Conservation (phyloP, 805 yeast genomes). For the Pichia exigua region DNA sequence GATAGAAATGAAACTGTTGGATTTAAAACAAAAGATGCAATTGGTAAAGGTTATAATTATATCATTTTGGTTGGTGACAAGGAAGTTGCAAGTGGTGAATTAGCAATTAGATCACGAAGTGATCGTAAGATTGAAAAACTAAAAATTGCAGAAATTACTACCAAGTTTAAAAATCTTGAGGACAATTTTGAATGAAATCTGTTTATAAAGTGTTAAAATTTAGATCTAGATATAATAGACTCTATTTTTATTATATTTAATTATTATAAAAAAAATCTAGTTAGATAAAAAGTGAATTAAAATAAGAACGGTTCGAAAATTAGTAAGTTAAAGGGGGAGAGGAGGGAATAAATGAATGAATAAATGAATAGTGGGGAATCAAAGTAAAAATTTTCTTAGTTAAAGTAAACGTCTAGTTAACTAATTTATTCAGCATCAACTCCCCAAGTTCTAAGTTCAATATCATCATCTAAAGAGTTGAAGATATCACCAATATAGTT, state of each 20-base stretch:
- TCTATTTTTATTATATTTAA: neutral
- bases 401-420: neutral
- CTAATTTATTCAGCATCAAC: slow-evolving; percentile 10
- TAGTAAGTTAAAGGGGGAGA: neutral
- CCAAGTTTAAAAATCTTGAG: slow-evolving; percentile 50
- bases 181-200: slow-evolving; percentile 31
- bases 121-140: slow-evolving; percentile 38
- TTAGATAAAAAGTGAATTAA: neutral
- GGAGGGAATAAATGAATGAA: too few species aligned
- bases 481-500: slow-evolving; percentile 58
- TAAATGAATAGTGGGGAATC: neutral
- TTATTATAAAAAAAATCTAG: neutral
- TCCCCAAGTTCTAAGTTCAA: slow-evolving; percentile 16
- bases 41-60: slow-evolving; percentile 65
- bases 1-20: slow-evolving; percentile 72
- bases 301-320: neutral
- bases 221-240: neutral
- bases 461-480: slow-evolving; percentile 42
- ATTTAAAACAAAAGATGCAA: slow-evolving; percentile 70
- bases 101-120: slow-evolving; percentile 57
- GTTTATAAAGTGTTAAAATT: neutral
- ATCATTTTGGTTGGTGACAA: slow-evolving; percentile 83
- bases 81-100: slow-evolving; percentile 53
- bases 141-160: slow-evolving; percentile 43
- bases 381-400: neutral